A percentile compares a stretch with the other conserved stretches of the same genome.
These are phyloP conservation scores for Pulveroboletus ravenelii DNA, from an alignment of 768 basidiomycete species.

Conservation along the genomic window DNA sequence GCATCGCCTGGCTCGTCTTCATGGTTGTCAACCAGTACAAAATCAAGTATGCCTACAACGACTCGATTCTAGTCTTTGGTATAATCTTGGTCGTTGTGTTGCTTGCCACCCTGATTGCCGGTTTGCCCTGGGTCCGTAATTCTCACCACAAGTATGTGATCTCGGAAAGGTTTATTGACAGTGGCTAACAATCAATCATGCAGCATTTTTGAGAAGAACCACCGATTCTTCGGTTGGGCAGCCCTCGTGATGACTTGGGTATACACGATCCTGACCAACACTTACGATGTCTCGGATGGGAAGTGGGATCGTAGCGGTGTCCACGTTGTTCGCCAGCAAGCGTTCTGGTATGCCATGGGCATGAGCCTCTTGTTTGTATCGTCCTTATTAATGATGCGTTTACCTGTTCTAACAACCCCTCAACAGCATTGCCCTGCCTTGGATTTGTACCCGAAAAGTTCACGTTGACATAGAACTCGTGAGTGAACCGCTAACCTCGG, in stretches of 20 bases:
- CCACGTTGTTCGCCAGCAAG: constrained; percentile 59
- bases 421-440: constrained; percentile 62
- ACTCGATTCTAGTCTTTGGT: constrained; percentile 57
- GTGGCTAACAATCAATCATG: background rate
- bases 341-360: constrained; percentile 71
- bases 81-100: constrained; percentile 54
- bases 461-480: constrained; percentile 72
- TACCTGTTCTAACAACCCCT: background rate
- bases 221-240: constrained; percentile 75
- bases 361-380: constrained; percentile 67
- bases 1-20: constrained; percentile 63
- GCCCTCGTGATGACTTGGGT: constrained; percentile 56
- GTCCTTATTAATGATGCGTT: background rate
- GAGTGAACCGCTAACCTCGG: constrained; percentile 22
- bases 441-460: constrained; percentile 72
- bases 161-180: background rate
- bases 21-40: constrained; percentile 56
- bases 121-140: constrained; percentile 77
- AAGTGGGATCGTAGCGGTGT: constrained; percentile 55
- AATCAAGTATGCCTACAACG: constrained; percentile 44
- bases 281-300: constrained; percentile 50
- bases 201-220: constrained; percentile 76
- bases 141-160: constrained; percentile 69
- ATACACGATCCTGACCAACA: constrained; percentile 63
- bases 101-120: constrained; percentile 56